Evolutionary conservation across 2,329 filamentous ascomycete species (phyloP).

Genomic region (Ploettnerulaceae sp.): DNA sequence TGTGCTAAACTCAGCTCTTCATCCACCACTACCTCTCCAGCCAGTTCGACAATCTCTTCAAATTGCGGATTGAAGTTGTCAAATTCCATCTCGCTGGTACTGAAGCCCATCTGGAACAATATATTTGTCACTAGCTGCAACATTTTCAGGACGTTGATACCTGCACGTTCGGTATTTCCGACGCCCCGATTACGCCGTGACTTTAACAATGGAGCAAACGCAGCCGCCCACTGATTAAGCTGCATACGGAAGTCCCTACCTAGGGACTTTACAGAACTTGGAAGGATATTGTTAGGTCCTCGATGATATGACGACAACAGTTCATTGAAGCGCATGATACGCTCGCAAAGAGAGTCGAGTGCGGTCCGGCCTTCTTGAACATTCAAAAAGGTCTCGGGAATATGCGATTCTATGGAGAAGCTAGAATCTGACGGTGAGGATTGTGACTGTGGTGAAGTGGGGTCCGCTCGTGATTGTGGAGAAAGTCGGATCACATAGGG

Average conservation of each 20-base stretch:
- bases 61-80: conserved; percentile 51
- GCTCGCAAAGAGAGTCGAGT: conserved; percentile 53
- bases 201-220: conserved; percentile 51
- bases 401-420: conserved; percentile 18
- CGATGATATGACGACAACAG: conserved; percentile 44
- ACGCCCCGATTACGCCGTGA: conserved; percentile 43
- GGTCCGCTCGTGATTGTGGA: conserved; percentile 29
- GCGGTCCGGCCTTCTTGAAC: conserved; percentile 51
- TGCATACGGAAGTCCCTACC: conserved; percentile 43
- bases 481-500: conserved; percentile 54
- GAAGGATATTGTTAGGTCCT: conserved; percentile 44
- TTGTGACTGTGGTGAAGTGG: conserved; percentile 27
- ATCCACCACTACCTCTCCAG: conserved; percentile 49
- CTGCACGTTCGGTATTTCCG: conserved; percentile 50
- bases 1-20: conserved; percentile 27
- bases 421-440: conserved; percentile 41
- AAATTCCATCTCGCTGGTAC: conserved; percentile 53
- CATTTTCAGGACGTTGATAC: conserved; percentile 59
- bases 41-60: conserved; percentile 51
- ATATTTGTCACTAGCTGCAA: conserved; percentile 53
- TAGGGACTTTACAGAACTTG: conserved; percentile 22
- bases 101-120: conserved; percentile 57
- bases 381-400: conserved; percentile 39
- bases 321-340: conserved; percentile 55
- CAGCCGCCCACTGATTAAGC: conserved; percentile 50